phyloP scores from a whole-genome alignment of 495 filamentous ascomycete species.

The Hypoxylon perforatum region DNA sequence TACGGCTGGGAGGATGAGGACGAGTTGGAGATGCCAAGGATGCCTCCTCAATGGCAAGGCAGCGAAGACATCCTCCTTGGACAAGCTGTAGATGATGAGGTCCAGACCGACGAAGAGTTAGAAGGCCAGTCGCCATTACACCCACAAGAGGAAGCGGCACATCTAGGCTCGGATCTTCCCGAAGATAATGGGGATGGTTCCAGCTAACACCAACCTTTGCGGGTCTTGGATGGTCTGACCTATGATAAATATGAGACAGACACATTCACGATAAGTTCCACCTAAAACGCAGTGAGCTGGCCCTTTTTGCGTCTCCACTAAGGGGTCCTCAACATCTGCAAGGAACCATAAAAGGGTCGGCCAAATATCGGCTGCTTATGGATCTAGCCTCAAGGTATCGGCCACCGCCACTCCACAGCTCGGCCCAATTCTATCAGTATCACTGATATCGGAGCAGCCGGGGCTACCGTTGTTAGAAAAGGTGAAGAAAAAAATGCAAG shows the following conservation, averaged over 20 bases:
- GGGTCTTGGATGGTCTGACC: slow-evolving; percentile 23
- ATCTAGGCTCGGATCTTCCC: slow-evolving; percentile 33
- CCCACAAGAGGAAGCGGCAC: slow-evolving; percentile 14
- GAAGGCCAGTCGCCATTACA: slow-evolving; percentile 16
- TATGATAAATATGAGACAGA: slow-evolving; percentile 24
- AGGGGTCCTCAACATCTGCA: slow-evolving; percentile 26
- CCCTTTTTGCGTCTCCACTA: slow-evolving; percentile 27
- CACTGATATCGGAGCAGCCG: slow-evolving; percentile 26
- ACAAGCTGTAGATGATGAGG: slow-evolving; percentile 47
- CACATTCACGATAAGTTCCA: slow-evolving; percentile 21
- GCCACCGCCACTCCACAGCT: slow-evolving; percentile 41
- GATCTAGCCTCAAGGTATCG: slow-evolving; percentile 35
- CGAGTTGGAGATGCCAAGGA: slow-evolving; percentile 55
- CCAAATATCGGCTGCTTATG: slow-evolving; percentile 41
- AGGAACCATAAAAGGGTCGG: slow-evolving; percentile 34
- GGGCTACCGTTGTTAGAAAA: slow-evolving; percentile 21
- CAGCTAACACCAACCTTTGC: slow-evolving; percentile 24
- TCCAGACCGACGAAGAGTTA: slow-evolving; percentile 38
- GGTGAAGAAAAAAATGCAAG: slow-evolving; percentile 11
- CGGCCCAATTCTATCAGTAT: slow-evolving; percentile 38
- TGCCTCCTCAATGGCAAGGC: slow-evolving; percentile 64
- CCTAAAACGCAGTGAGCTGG: slow-evolving; percentile 12
- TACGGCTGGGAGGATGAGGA: slow-evolving; percentile 64
- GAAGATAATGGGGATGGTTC: slow-evolving; percentile 19
- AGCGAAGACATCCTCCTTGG: slow-evolving; percentile 61